A percentile compares a stretch with the other conserved stretches of the same genome.
These are phyloP conservation scores for Chimonanthus praecox DNA, from an alignment of 164 flowering plant species.

Conservation along the genomic window DNA sequence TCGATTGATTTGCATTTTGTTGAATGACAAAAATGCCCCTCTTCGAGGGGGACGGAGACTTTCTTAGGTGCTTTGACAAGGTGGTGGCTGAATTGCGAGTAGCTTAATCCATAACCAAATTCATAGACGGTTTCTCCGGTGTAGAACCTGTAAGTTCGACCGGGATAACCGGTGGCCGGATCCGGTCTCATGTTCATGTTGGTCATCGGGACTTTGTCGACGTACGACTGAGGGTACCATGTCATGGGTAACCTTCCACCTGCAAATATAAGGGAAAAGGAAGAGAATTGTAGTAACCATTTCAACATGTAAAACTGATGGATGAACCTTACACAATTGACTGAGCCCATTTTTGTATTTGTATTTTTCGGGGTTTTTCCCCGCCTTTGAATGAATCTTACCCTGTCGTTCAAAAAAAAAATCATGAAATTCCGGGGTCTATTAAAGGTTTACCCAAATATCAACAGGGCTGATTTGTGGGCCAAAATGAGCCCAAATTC, in stretches of 20 bases:
- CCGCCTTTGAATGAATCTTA: too few species aligned
- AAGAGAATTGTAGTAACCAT: neutral
- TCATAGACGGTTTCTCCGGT: constrained; percentile 63
- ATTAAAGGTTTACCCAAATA: too few species aligned
- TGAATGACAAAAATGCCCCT: constrained; percentile 54
- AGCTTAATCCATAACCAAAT: constrained; percentile 71
- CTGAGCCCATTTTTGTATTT: neutral
- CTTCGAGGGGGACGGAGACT: constrained; percentile 57
- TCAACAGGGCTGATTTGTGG: too few species aligned
- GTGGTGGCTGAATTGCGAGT: constrained; percentile 49
- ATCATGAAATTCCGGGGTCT: too few species aligned
- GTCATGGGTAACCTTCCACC: constrained; percentile 77
- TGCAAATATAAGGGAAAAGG: constrained; percentile 19
- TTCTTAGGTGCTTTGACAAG: constrained; percentile 57
- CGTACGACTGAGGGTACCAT: constrained; percentile 65
- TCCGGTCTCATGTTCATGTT: constrained; percentile 52
- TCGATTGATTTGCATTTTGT: constrained; percentile 58
- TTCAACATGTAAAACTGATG: neutral
- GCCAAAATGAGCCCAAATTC: too few species aligned
- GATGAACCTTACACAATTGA: neutral
- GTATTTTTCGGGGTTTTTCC: too few species aligned
- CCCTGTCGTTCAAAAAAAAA: too few species aligned
- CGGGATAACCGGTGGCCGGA: constrained; percentile 54
- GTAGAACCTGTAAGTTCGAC: constrained; percentile 75
- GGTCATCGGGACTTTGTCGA: constrained; percentile 66